Evolutionary conservation across 192 early-diverging fungal species (phyloP), one percentile per base, ranked within the genome.

Genomic region (Backusella sp.): DNA sequence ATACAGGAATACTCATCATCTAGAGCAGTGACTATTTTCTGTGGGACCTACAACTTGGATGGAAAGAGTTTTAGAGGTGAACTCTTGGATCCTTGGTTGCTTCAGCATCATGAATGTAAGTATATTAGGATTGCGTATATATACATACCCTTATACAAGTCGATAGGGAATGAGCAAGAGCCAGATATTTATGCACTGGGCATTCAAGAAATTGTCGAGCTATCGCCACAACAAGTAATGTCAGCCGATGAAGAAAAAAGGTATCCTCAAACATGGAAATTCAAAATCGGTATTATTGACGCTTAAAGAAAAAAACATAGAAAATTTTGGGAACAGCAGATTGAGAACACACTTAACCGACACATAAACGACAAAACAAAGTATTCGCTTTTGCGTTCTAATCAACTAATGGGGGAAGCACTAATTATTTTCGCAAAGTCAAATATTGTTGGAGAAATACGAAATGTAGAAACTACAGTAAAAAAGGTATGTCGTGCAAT

Each of bases 141-240:
- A 34, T 3, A 30, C 6, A 35, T 9, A 35, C 11, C 5, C n/a
- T 23, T 35, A 53, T 15, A 37, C 12, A 17, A 3, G 0, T 28
- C 2, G 52, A 30, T 28, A 62, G 49, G 68, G 34, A 73, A 49
- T 35, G 30, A 67, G 11, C 76, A 79, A 17, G 83, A 86, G 1
- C 96, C 97, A 0, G 92, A 99, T 74, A 79, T 99, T 23, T 87
- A 91, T 32, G 93, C 91, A 2, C 90, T 99, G 77, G 97, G 96
- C 6, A 93, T 98, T 70, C 97, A 99, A 79, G 98, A 99, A 78
- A 90, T 99, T 28, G 97, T 99, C 26, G 92, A 98, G 80, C 79
- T 99, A 59, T 95, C 82, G 15, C 84, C 89, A 2, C 87, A 87
- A 69, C 89, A 90, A 76, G 88, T 95, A 12, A 87, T 93, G 65